Percentiles rank a stretch among this genome's conserved stretches.
These are phyloP conservation scores for Mucor lusitanicus DNA, from an alignment of 371 early-diverging fungal species.

Conservation along the genomic window DNA sequence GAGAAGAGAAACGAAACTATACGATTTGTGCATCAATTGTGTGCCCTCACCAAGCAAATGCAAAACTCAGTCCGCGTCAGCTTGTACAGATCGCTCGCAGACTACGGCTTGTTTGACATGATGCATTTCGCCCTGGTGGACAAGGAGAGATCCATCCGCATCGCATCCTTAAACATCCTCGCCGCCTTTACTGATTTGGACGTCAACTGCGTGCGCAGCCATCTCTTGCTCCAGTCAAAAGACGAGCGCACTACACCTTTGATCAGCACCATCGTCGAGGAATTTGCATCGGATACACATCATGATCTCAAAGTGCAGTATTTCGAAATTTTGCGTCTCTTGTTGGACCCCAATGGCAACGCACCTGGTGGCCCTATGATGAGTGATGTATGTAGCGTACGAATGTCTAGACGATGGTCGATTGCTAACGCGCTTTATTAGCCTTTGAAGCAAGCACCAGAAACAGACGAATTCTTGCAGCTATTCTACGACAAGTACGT, in stretches of 20 bases:
- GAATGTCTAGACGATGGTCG: background rate
- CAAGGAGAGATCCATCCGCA: slow-evolving; percentile 52
- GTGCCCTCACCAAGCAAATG: slow-evolving; percentile 68
- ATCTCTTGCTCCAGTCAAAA: slow-evolving; percentile 64
- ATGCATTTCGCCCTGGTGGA: slow-evolving; percentile 67
- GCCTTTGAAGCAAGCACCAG: slow-evolving; percentile 49
- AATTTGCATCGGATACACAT: slow-evolving; percentile 62
- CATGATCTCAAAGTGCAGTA: slow-evolving; percentile 69
- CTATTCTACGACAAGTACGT: slow-evolving; percentile 74
- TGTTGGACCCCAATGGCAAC: slow-evolving; percentile 63
- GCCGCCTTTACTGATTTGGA: slow-evolving; percentile 72
- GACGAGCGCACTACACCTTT: slow-evolving; percentile 11
- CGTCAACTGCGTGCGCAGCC: slow-evolving; percentile 54
- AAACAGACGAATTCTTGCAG: slow-evolving; percentile 73
- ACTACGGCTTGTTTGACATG: slow-evolving; percentile 76
- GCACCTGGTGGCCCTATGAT: slow-evolving; percentile 7
- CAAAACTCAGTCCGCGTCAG: slow-evolving; percentile 59
- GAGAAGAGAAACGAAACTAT: slow-evolving; percentile 68
- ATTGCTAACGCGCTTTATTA: background rate
- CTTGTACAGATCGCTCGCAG: slow-evolving; percentile 57
- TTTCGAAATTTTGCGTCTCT: slow-evolving; percentile 69
- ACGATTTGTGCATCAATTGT: slow-evolving; percentile 77
- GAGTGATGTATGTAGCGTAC: slow-evolving; percentile 18
- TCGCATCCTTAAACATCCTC: slow-evolving; percentile 70
- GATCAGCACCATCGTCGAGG: slow-evolving; percentile 54